Evolutionary conservation across 148 eudicot species (phyloP).

Genomic region (Bassia scoparia): DNA sequence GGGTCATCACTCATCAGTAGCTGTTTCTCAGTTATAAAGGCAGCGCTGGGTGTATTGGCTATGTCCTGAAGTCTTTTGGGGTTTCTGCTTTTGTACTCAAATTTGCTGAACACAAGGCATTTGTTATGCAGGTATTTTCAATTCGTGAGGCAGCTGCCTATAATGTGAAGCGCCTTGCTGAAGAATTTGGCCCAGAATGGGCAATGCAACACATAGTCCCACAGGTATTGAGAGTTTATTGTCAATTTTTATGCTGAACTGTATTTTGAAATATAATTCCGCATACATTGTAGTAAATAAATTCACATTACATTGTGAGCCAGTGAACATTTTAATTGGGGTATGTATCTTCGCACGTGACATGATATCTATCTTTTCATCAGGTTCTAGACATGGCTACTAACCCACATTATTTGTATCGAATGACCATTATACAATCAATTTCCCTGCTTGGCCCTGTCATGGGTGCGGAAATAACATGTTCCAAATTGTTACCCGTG

Average conservation of each 20-base stretch:
- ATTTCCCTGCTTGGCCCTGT: slow-evolving; percentile 90
- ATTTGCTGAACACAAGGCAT: background rate
- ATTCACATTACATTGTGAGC: background rate
- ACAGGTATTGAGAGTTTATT: slow-evolving; percentile 44
- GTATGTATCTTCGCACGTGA: background rate
- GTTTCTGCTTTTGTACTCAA: slow-evolving; percentile 12
- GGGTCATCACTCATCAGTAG: background rate
- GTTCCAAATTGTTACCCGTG: slow-evolving; percentile 78
- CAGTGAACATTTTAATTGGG: background rate
- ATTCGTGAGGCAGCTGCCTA: slow-evolving; percentile 97
- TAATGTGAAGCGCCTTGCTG: slow-evolving; percentile 96
- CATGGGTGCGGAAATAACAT: slow-evolving; percentile 88
- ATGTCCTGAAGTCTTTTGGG: background rate
- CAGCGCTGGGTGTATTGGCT: too few species aligned
- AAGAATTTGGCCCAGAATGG: slow-evolving; percentile 99
- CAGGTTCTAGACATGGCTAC: slow-evolving; percentile 94
- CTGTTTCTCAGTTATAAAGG: background rate
- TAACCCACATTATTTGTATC: slow-evolving; percentile 83
- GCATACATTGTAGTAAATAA: too few species aligned
- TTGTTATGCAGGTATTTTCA: slow-evolving; percentile 64
- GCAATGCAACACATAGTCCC: slow-evolving; percentile 98
- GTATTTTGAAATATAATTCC: too few species aligned
- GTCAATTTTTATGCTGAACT: too few species aligned
- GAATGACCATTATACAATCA: slow-evolving; percentile 83
- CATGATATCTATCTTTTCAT: background rate